These are phyloP conservation scores for Corylus americana DNA, from an alignment of 306 rosid genomes.

Conservation along the genomic window DNA sequence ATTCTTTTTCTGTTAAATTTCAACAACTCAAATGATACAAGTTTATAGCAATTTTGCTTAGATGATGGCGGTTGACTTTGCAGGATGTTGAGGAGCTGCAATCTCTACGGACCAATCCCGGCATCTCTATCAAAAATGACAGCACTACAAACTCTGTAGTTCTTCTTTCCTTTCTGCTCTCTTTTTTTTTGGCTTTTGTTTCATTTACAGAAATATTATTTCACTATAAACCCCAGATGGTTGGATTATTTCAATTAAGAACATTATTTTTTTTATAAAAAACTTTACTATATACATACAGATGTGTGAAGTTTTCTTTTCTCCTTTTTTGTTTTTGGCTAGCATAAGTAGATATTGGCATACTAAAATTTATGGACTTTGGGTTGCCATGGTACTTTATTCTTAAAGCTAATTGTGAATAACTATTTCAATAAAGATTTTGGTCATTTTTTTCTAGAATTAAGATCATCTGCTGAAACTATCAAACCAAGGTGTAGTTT, in stretches of 20 bases:
- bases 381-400: too few species aligned
- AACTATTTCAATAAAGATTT: too few species aligned
- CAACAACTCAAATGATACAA: not conserved
- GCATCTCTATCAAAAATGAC: not conserved
- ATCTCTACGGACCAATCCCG: constrained; percentile 23
- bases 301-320: not conserved
- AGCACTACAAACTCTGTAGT: constrained; percentile 1
- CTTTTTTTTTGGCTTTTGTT: not conserved
- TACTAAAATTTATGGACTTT: too few species aligned
- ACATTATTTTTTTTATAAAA: not conserved
- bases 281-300: not conserved
- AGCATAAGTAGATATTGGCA: not conserved
- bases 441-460: not conserved
- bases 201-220: not conserved
- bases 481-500: not conserved
- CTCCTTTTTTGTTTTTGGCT: not conserved
- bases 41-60: not conserved
- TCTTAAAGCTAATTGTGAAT: too few species aligned
- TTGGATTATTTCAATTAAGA: not conserved
- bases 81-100: constrained; percentile 37
- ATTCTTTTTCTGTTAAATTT: not conserved
- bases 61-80: not conserved
- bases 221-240: not conserved
- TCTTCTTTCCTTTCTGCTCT: not conserved
- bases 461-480: not conserved